Conservation (phyloP, 2,329 filamentous ascomycete species). For the Trichoderma sp. region DNA sequence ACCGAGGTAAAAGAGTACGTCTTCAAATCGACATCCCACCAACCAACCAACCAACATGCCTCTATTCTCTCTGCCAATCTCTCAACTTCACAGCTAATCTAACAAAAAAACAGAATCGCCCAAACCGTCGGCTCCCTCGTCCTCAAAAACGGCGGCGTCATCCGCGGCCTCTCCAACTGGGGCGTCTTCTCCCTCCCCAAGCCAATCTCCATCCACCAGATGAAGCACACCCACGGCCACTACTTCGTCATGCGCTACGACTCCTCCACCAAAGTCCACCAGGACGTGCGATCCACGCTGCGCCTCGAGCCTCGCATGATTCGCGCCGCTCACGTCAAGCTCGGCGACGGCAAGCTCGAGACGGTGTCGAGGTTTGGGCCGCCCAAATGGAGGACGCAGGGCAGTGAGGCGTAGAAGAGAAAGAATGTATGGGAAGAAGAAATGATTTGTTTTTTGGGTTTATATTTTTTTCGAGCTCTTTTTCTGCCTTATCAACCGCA, state of each 20-base stretch:
- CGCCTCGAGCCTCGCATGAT: constrained; percentile 89
- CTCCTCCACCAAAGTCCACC: constrained; percentile 71
- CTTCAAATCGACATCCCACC: constrained; percentile 15
- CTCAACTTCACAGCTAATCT: not conserved
- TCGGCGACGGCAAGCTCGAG: constrained; percentile 67
- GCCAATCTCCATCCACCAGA: constrained; percentile 77
- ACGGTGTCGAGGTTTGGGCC: constrained; percentile 55
- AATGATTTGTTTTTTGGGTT: not conserved
- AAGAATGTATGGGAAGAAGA: not conserved
- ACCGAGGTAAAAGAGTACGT: constrained; percentile 92
- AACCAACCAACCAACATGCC: not conserved
- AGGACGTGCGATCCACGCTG: constrained; percentile 74
- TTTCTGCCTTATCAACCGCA: not conserved
- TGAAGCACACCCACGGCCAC: constrained; percentile 81
- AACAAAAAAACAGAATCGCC: constrained; percentile 69
- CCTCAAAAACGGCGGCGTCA: constrained; percentile 81
- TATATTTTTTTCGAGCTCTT: too few species aligned
- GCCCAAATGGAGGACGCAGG: constrained; percentile 53
- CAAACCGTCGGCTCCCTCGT: constrained; percentile 81
- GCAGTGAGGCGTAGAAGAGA: constrained; percentile 39
- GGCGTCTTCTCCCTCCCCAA: constrained; percentile 86
- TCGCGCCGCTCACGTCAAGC: constrained; percentile 81
- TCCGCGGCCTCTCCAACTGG: constrained; percentile 95
- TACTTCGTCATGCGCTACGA: constrained; percentile 99
- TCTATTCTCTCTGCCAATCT: constrained; percentile 19